Base-by-base conservation (phyloP, 805 yeast species). In the Wickerhamiella bombiphila region DNA sequence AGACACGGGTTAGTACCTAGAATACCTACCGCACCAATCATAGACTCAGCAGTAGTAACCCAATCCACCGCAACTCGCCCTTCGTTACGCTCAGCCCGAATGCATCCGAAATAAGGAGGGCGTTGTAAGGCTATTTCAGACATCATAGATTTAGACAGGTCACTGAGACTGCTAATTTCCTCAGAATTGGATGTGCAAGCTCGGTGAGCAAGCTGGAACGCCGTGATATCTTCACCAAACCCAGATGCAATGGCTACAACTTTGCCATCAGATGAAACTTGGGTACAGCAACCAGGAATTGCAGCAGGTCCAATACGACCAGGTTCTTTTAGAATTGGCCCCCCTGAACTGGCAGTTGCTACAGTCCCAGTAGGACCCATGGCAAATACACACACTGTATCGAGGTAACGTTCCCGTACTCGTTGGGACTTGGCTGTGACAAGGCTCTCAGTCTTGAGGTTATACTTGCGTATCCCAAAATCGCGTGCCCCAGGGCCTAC, bases 251-350 rank as follows among this genome's bases (percentile, higher is more conserved):
- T 34, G 43, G 57, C 35, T 35, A 43, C 7, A 29, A n/a, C n/a
- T n/a, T n/a, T n/a, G 26, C 29, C 19, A 16, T 37, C n/a, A 6
- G 15, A 8, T 15, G 29, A 9, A 22, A 35, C 21, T 44, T 45
- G 56, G 43, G 45, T 20, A 37, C 65, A 66, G n/a, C 58, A 46
- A 1, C 68, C 68, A 4, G 54, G 36, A 2, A 63, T 32, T 1
- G 63, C 64, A 1, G 68, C 68, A 0, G 66, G 64, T 2, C 68
- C 68, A 1, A 64, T 37, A 22, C 68, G 33, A 8, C 68, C 68
- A 0, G 58, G 48, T 3, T 36, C 48, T 36, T 60, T 60, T 41
- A 57, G 44, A 13, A 57, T 35, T 1, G 56, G 47, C 0, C 68
- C 68, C 2, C 69, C 68, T 1, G 67, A 62, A 42, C 62, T 55